phyloP scores from a whole-genome alignment of 441 rosid genomes.

The Bruguiera hainesii region DNA sequence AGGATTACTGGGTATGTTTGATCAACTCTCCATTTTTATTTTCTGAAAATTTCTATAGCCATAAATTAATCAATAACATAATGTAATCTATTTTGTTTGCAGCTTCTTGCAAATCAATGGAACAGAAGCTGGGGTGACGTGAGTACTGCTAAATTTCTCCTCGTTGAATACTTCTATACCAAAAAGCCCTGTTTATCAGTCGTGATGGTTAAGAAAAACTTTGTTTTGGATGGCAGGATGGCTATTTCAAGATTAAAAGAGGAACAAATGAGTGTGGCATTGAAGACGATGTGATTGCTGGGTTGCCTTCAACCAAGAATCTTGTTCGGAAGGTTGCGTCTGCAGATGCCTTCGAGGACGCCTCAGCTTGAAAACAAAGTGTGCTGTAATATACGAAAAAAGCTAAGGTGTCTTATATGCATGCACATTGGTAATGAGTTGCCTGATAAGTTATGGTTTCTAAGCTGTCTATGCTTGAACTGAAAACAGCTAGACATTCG shows the following conservation, averaged over 20 bases:
- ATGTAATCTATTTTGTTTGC: conserved; percentile 28
- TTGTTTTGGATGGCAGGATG: conserved; percentile 53
- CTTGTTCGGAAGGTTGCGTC: conserved; percentile 40
- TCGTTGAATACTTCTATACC: not conserved
- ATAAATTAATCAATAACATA: not conserved
- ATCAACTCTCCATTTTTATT: not conserved
- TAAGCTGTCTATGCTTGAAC: not conserved
- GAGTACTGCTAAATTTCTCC: conserved; percentile 29
- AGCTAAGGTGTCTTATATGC: not conserved
- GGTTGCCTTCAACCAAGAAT: conserved; percentile 74
- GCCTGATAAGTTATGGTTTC: not conserved
- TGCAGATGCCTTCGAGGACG: conserved; percentile 34
- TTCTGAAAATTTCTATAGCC: not conserved
- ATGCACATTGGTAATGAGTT: conserved; percentile 3
- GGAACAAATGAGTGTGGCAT: conserved; percentile 92
- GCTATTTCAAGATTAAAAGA: conserved; percentile 79
- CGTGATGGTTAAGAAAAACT: conserved; percentile 1
- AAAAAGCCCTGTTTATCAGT: not conserved
- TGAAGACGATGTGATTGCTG: conserved; percentile 73
- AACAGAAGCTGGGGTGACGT: conserved; percentile 94
- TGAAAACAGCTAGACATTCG: conserved; percentile 6
- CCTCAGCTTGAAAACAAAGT: conserved; percentile 32
- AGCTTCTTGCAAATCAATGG: conserved; percentile 98
- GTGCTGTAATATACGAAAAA: not conserved
- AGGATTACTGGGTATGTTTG: conserved; percentile 78